Evolutionary conservation across 163 green algal species (phyloP).

Genomic region (Prototheca stagnorum): DNA sequence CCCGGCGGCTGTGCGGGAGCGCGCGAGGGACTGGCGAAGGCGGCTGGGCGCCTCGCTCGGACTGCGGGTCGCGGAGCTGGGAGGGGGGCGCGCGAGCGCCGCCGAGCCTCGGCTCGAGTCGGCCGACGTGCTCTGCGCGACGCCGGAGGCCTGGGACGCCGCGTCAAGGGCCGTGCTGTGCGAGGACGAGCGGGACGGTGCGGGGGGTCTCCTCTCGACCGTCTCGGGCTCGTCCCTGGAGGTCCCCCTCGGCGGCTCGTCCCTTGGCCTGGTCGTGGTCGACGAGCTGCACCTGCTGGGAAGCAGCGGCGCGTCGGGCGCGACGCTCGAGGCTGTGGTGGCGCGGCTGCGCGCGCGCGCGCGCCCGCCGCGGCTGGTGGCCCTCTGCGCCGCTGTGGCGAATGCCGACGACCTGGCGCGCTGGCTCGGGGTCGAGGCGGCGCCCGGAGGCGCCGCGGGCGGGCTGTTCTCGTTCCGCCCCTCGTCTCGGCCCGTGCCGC

Average conservation of each 20-base stretch:
- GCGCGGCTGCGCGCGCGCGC: conserved; percentile 46
- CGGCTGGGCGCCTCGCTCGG: conserved; percentile 49
- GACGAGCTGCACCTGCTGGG: conserved; percentile 97
- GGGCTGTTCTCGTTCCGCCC: conserved; percentile 97
- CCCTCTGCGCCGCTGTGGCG: conserved; percentile 83
- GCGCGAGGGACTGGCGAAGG: conserved; percentile 78
- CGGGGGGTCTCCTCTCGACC: background rate
- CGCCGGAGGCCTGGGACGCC: conserved; percentile 98
- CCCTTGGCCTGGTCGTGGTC: conserved; percentile 65
- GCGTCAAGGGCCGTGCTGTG: conserved; percentile 59
- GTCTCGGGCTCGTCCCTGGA: background rate
- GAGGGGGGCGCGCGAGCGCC: conserved; percentile 49
- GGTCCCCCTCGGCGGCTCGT: background rate
- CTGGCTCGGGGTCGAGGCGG: conserved; percentile 78
- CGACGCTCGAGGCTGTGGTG: conserved; percentile 87
- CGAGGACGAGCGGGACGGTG: background rate
- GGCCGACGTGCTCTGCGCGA: conserved; percentile 92
- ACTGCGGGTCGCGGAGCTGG: conserved; percentile 77
- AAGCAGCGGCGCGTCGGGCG: conserved; percentile 61
- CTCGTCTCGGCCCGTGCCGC: conserved; percentile 73
- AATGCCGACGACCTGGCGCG: conserved; percentile 77
- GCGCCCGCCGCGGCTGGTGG: conserved; percentile 55
- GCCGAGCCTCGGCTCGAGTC: conserved; percentile 68
- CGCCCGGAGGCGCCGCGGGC: too few relatives aligned
- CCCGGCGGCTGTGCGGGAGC: conserved; percentile 78